These are phyloP conservation scores for Sugiyamaella qingdaonensis DNA, from an alignment of 805 yeast genomes.

Conservation along the genomic window DNA sequence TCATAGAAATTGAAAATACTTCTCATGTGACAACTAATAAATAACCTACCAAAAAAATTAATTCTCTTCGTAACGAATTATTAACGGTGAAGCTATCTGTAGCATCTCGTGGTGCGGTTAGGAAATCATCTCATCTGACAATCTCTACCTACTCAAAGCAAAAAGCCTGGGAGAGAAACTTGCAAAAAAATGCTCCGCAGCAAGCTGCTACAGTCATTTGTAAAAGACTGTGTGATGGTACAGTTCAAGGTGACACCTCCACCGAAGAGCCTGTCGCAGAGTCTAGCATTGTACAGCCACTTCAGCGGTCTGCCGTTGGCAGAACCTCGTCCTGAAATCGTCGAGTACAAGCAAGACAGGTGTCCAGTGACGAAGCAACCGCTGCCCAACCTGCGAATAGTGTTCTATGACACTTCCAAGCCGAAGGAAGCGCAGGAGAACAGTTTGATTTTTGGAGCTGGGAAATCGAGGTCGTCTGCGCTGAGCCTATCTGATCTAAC, in stretches of 20 bases:
- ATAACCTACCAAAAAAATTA: no score
- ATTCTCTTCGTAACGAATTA: no score
- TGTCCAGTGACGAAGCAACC: constrained; percentile 34
- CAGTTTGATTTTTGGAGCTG: not conserved
- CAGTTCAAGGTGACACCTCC: constrained; percentile 10
- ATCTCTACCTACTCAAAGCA: no score
- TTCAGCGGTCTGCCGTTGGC: constrained; percentile 15
- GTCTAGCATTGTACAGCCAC: constrained; percentile 11
- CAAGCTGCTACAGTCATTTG: constrained; percentile 1
- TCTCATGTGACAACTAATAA: no score
- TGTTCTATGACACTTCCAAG: constrained; percentile 25
- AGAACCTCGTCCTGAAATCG: constrained; percentile 21
- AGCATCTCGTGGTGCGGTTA: no score
- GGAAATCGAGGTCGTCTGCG: not conserved
- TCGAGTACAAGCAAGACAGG: constrained; percentile 28
- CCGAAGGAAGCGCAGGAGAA: not conserved
- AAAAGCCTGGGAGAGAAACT: no score
- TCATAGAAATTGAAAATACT: no score
- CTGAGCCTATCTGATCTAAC: not conserved
- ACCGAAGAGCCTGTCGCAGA: constrained; percentile 12
- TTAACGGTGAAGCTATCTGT: no score
- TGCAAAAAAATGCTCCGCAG: not conserved
- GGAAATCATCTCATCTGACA: no score
- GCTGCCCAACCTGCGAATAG: constrained; percentile 23
- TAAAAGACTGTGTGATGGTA: constrained; percentile 4